Percentiles rank a stretch among this genome's conserved stretches.
These are phyloP conservation scores for Helenozyma baotianmanensis DNA, from an alignment of 805 yeast species.

Conservation along the genomic window DNA sequence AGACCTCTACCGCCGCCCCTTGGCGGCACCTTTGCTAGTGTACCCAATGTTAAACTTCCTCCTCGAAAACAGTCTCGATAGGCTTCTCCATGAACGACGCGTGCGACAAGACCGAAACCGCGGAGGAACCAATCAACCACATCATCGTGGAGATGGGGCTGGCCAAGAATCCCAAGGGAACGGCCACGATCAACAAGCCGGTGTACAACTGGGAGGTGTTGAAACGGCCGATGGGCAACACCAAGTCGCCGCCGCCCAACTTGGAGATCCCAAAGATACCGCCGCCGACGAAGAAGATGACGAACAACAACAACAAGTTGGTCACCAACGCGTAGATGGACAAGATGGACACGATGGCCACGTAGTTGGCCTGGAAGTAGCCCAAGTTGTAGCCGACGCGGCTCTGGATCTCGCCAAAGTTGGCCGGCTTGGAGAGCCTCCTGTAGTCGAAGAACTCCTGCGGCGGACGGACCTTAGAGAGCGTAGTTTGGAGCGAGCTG, in stretches of 20 bases:
- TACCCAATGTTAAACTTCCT: conserved; percentile 48
- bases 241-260: conserved; percentile 79
- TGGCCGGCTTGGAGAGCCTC: conserved; percentile 85
- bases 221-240: conserved; percentile 65
- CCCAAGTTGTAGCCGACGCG: conserved; percentile 84
- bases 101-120: conserved; percentile 73
- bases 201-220: conserved; percentile 82
- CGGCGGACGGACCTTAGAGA: conserved; percentile 77
- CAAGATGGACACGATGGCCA: conserved; percentile 63
- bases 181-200: conserved; percentile 65
- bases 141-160: conserved; percentile 84
- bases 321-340: conserved; percentile 84
- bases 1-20: too few species aligned
- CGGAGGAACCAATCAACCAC: conserved; percentile 89
- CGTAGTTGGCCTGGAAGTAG: conserved; percentile 84
- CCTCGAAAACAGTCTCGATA: conserved; percentile 89
- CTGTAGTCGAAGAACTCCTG: conserved; percentile 92
- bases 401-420: conserved; percentile 83
- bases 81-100: conserved; percentile 94
- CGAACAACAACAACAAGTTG: conserved; percentile 79
- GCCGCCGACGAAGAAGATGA: conserved; percentile 61
- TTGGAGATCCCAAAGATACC: conserved; percentile 77
- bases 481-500: conserved; percentile 51
- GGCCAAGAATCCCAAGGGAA: conserved; percentile 82
- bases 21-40: too few species aligned